A percentile compares a stretch with the other conserved stretches of the same genome.
Conservation (phyloP, 164 flowering plant genomes). For the Houttuynia cordata region DNA sequence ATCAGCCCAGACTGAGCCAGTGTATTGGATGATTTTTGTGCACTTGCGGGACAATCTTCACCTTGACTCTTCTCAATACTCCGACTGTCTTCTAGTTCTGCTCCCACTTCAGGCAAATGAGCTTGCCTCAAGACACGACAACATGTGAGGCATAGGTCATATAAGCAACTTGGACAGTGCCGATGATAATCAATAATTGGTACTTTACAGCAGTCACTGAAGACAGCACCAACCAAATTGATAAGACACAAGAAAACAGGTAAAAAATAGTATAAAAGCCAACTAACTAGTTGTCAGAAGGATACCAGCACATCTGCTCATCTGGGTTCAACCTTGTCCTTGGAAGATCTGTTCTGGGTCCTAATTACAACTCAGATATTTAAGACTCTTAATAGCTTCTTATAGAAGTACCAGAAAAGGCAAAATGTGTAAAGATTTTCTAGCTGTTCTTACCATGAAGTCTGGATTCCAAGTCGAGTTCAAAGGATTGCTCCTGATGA, state of each 20-base stretch:
- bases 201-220: conserved; percentile 77
- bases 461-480: conserved; percentile 65
- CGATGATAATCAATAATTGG: conserved; percentile 91
- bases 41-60: conserved; percentile 12
- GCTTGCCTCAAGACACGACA: conserved; percentile 68
- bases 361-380: conserved; percentile 25
- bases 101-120: conserved; percentile 15
- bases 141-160: conserved; percentile 83
- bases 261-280: not conserved
- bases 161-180: conserved; percentile 71
- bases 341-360: conserved; percentile 47
- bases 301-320: conserved; percentile 97
- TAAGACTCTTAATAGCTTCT: not conserved
- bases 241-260: not conserved
- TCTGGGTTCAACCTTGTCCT: conserved; percentile 68
- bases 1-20: conserved; percentile 4
- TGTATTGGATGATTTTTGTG: conserved; percentile 14
- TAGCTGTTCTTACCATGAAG: conserved; percentile 43
- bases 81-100: conserved; percentile 16
- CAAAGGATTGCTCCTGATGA: conserved; percentile 64
- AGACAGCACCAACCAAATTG: conserved; percentile 4
- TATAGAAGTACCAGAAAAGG: not conserved
- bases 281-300: not conserved
- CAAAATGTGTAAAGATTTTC: conserved; percentile 1
- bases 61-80: conserved; percentile 18